phyloP scores from a whole-genome alignment of 768 basidiomycete species.

The Tephrocybe sp. region DNA sequence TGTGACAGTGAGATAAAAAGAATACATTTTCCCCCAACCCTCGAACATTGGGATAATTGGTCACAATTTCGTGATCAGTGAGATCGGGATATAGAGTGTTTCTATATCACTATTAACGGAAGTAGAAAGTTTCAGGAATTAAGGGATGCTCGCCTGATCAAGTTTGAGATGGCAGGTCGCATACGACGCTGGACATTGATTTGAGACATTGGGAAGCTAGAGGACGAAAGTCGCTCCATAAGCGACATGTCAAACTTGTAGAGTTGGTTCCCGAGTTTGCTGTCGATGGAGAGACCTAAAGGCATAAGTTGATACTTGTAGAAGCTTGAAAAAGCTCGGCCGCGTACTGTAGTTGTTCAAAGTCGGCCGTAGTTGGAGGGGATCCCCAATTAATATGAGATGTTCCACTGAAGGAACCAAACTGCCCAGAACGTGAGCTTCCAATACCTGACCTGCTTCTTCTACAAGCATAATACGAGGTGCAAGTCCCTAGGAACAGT shows the following conservation, averaged over 20 bases:
- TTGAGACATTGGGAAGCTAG: conserved; percentile 63
- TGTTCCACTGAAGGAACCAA: conserved; percentile 70
- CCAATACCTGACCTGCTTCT: conserved; percentile 82
- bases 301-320: neutral
- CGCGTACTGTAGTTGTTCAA: conserved; percentile 60
- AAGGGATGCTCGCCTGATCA: conserved; percentile 51
- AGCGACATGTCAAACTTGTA: conserved; percentile 73
- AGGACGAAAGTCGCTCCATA: conserved; percentile 68
- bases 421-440: conserved; percentile 69
- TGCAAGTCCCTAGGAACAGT: conserved; percentile 43
- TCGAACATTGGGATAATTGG: conserved; percentile 51
- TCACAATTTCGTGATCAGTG: conserved; percentile 55
- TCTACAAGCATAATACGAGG: conserved; percentile 72
- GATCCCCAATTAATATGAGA: conserved; percentile 80
- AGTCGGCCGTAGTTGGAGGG: conserved; percentile 70
- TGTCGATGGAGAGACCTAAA: conserved; percentile 70
- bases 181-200: conserved; percentile 76
- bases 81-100: conserved; percentile 62
- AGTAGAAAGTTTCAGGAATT: neutral
- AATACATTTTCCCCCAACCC: conserved; percentile 67
- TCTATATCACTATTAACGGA: conserved; percentile 26
- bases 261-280: conserved; percentile 47
- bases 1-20: conserved; percentile 64
- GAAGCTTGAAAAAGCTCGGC: neutral
- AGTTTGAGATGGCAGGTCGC: conserved; percentile 65